phyloP scores from a whole-genome alignment of 2,329 filamentous ascomycete species.

The Huntiella abstrusa region DNA sequence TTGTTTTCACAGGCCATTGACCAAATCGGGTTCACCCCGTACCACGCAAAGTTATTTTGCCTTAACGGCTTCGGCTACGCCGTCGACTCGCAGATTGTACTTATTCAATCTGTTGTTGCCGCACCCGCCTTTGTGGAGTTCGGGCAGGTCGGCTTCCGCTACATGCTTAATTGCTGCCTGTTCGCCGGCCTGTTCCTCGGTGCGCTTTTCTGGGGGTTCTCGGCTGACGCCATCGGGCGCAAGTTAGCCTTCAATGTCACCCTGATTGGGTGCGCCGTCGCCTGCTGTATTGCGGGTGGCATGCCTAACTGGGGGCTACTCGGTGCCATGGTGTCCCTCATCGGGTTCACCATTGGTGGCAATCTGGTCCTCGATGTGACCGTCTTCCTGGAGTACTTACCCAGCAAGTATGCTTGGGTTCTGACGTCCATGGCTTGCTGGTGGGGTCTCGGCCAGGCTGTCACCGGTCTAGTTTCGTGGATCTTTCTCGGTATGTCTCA shows the following conservation, averaged over 20 bases:
- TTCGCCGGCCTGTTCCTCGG: slow-evolving; percentile 37
- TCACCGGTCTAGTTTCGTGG: no score
- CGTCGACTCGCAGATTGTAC: slow-evolving; percentile 27
- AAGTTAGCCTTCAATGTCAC: slow-evolving; percentile 49
- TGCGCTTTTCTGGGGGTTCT: slow-evolving; percentile 49
- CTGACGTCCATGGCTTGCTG: slow-evolving; percentile 27
- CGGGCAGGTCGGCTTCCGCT: slow-evolving; percentile 29
- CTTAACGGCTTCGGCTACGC: slow-evolving; percentile 40
- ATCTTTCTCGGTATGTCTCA: no score
- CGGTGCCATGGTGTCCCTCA: slow-evolving; percentile 41
- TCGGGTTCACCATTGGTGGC: slow-evolving; percentile 26
- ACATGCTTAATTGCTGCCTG: slow-evolving; percentile 41
- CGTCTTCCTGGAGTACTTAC: slow-evolving; percentile 33
- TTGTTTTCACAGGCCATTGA: slow-evolving; percentile 27
- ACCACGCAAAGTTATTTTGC: slow-evolving; percentile 41
- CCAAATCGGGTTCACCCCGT: slow-evolving; percentile 41
- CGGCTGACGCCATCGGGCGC: slow-evolving; percentile 48
- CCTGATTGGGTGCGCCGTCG: slow-evolving; percentile 29
- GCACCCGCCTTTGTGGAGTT: slow-evolving; percentile 40
- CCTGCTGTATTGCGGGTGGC: slow-evolving; percentile 42
- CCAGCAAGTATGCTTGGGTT: slow-evolving; percentile 28
- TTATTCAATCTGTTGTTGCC: slow-evolving; percentile 45
- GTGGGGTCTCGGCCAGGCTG: slow-evolving; percentile 33
- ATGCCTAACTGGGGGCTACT: slow-evolving; percentile 48
- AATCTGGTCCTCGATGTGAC: slow-evolving; percentile 33